Evolutionary conservation across 352 stramenopile species (phyloP).

Genomic region (Phytophthora constricta): DNA sequence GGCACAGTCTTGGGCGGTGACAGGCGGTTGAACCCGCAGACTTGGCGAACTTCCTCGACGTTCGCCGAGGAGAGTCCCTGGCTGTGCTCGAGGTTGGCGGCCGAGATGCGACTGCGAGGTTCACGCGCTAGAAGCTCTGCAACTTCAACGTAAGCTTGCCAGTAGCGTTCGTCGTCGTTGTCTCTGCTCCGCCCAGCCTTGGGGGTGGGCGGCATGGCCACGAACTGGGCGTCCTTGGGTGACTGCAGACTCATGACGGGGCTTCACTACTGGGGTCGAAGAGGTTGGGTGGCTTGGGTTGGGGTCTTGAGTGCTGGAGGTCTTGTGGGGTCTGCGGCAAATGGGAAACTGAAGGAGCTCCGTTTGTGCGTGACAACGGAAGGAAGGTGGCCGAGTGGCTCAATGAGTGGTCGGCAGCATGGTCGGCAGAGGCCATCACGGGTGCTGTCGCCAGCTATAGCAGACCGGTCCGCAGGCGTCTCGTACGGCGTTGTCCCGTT

Average conservation of each 20-base stretch:
- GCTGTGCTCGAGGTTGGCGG: conserved; percentile 41
- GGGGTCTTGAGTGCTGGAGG: conserved; percentile 1
- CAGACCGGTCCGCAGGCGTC: not conserved
- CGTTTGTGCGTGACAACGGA: not conserved
- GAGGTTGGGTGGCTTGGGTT: too few relatives aligned
- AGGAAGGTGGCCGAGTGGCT: not conserved
- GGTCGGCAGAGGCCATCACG: conserved; percentile 2
- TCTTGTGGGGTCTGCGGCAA: conserved; percentile 23
- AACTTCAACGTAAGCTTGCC: conserved; percentile 45
- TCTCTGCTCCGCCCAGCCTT: not conserved
- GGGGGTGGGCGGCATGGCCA: conserved; percentile 24
- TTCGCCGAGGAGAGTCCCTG: conserved; percentile 21
- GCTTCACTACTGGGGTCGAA: not conserved
- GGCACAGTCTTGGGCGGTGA: conserved; percentile 41
- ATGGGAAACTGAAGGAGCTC: conserved; percentile 35
- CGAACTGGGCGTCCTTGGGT: conserved; percentile 15
- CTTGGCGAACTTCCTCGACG: conserved; percentile 24
- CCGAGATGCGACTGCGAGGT: conserved; percentile 34
- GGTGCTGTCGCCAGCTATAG: not conserved
- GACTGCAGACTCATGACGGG: not conserved
- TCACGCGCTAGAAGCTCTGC: conserved; percentile 31
- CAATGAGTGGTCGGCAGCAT: conserved; percentile 22
- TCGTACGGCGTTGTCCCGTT: conserved; percentile 21
- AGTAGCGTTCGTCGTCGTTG: conserved; percentile 40
- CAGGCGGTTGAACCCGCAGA: conserved; percentile 47